Evolutionary conservation across 2,329 filamentous ascomycete species (phyloP).

Genomic region (Diplodia sapinea): DNA sequence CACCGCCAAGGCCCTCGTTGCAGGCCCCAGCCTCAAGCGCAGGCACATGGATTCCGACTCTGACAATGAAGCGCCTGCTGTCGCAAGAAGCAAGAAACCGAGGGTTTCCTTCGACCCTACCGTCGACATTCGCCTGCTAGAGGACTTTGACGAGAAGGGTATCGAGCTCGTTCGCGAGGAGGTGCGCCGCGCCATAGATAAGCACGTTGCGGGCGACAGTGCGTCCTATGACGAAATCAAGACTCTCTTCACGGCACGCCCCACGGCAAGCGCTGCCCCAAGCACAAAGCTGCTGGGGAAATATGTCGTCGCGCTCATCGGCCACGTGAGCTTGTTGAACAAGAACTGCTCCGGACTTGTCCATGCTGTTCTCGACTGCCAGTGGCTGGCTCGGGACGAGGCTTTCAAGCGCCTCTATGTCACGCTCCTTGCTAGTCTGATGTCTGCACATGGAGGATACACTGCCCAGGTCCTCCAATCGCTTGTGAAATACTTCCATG

Average conservation of each 20-base stretch:
- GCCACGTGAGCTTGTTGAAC: slow-evolving; percentile 62
- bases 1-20: slow-evolving; percentile 38
- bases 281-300: slow-evolving; percentile 60
- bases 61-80: slow-evolving; percentile 39
- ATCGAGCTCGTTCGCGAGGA: slow-evolving; percentile 65
- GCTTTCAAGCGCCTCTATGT: slow-evolving; percentile 63
- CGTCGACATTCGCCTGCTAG: slow-evolving; percentile 54
- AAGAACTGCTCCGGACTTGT: slow-evolving; percentile 64
- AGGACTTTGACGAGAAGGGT: slow-evolving; percentile 59
- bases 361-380: slow-evolving; percentile 62
- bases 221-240: slow-evolving; percentile 63
- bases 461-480: slow-evolving; percentile 76
- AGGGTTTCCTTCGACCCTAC: slow-evolving; percentile 57
- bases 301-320: slow-evolving; percentile 64
- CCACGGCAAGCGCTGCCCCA: slow-evolving; percentile 56
- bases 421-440: slow-evolving; percentile 66
- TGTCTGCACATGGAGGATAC: slow-evolving; percentile 82
- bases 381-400: slow-evolving; percentile 68
- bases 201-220: slow-evolving; percentile 60
- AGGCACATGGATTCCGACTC: slow-evolving; percentile 43
- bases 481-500: slow-evolving; percentile 78
- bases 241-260: slow-evolving; percentile 57
- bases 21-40: slow-evolving; percentile 47
- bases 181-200: slow-evolving; percentile 63
- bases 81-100: slow-evolving; percentile 50